Base-by-base conservation (phyloP, 2,329 filamentous ascomycete species). In the Tothia fuscella region DNA sequence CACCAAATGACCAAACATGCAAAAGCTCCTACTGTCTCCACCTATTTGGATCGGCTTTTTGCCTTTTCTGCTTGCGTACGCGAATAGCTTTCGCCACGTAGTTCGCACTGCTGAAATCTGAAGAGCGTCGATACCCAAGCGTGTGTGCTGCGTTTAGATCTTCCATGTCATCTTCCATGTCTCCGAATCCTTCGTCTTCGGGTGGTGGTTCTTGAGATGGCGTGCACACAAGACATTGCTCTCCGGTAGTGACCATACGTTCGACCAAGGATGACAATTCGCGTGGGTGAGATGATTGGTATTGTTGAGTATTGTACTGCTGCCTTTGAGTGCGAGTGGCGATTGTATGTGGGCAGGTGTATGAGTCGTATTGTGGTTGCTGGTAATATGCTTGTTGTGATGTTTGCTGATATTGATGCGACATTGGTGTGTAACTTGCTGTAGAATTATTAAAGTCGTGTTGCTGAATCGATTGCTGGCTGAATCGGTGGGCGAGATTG, bases 41-140 rank as follows among this genome's bases (percentile, higher is more conserved):
- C 21, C n/a, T 9, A 9, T 29, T 9, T 9, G 26, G 9, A 9
- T 17, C 7, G 38, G 22, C 12, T 28, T 26, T 26, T 32, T 26
- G 12, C 38, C 38, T 6, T 17, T 13, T 14, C 41, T 36, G 21
- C 31, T 43, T 43, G 5, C 41, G 20, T 9, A 43, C 22, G 14
- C 41, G 41, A 24, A 43, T 43, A 16, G 32, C 22, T 26, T 43
- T 43, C 13, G 24, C 19, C 16, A 43, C 41, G 5, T 38, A 43
- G 10, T 24, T 33, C 16, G 20, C 21, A 10, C 13, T 29, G 22
- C 21, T 30, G 14, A 38, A 24, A 14, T 43, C 41, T 14, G 32
- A 13, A 12, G 41, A 43, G 3, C 41, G 19, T 26, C 41, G 31
- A 17, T 43, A 43, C 12, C 14, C 38, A 25, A 43, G 33, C 12